phyloP scores from a whole-genome alignment of 2,329 filamentous ascomycete species.

The Hypoxylon sp. region DNA sequence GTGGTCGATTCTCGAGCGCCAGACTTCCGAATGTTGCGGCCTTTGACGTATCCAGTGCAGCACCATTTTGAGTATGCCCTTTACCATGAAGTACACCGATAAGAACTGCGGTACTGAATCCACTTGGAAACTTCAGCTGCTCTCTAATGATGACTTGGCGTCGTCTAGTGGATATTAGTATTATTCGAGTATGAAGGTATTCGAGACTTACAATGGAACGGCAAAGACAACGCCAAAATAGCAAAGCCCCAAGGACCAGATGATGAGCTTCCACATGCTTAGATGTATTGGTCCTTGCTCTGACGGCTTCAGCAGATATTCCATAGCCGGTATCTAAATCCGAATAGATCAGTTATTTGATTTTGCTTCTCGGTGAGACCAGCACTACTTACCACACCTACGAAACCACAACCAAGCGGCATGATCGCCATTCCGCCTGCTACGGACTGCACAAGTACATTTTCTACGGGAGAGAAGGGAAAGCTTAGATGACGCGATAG shows the following conservation, averaged over 20 bases:
- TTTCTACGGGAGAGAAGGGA: conserved; percentile 94
- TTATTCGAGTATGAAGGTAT: neutral
- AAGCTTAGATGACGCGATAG: conserved; percentile 79
- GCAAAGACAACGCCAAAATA: conserved; percentile 98
- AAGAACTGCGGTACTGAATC: conserved; percentile 94
- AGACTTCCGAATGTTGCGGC: conserved; percentile 54
- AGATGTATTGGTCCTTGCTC: conserved; percentile 85
- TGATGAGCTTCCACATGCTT: conserved; percentile 80
- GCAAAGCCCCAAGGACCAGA: conserved; percentile 94
- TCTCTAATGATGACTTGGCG: conserved; percentile 94
- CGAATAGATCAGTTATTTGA: conserved; percentile 11
- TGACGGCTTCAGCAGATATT: conserved; percentile 82
- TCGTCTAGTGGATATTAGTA: conserved; percentile 61
- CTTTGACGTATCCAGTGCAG: conserved; percentile 50
- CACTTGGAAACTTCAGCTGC: conserved; percentile 93
- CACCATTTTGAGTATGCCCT: conserved; percentile 55
- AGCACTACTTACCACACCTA: conserved; percentile 76
- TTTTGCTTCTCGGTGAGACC: neutral
- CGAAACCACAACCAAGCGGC: conserved; percentile 95
- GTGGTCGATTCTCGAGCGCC: conserved; percentile 53
- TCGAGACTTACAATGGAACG: conserved; percentile 76
- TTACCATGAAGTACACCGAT: conserved; percentile 89
- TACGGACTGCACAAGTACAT: conserved; percentile 96
- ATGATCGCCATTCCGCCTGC: conserved; percentile 96
- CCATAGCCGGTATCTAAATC: conserved; percentile 82